Percentiles rank a stretch among this genome's conserved stretches.
Conservation (phyloP, 2,329 filamentous ascomycete genomes). For the Verticillium zaregamsianum region DNA sequence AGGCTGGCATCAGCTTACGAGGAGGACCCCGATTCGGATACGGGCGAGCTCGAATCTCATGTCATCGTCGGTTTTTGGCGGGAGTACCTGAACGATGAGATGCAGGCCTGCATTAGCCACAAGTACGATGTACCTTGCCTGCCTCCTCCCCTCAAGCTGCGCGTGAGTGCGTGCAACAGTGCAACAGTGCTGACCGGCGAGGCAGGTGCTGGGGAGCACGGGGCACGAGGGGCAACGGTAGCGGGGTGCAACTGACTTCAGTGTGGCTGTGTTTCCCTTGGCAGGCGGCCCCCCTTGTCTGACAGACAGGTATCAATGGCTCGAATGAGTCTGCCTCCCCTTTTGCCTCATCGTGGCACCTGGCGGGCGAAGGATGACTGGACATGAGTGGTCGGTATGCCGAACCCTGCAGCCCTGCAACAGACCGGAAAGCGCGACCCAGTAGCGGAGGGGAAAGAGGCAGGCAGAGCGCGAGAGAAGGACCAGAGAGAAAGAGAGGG, state of each 20-base stretch:
- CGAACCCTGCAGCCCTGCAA: background rate
- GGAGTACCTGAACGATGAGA: background rate
- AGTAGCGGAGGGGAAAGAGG: background rate
- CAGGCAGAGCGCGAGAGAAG: too few relatives aligned
- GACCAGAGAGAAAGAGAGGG: too few relatives aligned
- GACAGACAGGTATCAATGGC: background rate
- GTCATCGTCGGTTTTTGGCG: background rate
- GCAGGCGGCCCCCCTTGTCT: background rate
- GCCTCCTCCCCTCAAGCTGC: background rate
- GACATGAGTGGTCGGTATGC: background rate
- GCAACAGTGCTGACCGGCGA: too few relatives aligned
- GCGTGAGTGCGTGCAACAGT: too few relatives aligned
- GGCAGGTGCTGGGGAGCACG: background rate
- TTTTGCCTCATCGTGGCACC: background rate
- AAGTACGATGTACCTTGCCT: background rate
- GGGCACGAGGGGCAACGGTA: background rate
- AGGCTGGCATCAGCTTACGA: background rate
- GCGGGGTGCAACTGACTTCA: background rate
- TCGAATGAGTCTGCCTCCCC: background rate
- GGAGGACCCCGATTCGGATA: background rate
- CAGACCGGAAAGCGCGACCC: background rate
- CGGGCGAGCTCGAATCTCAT: background rate
- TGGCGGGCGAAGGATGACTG: background rate
- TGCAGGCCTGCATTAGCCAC: slow-evolving; percentile 3
- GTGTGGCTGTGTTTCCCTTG: background rate